Base-by-base conservation (phyloP, 225 moss, liverwort and hornwort genomes). In the Bryum argenteum region DNA sequence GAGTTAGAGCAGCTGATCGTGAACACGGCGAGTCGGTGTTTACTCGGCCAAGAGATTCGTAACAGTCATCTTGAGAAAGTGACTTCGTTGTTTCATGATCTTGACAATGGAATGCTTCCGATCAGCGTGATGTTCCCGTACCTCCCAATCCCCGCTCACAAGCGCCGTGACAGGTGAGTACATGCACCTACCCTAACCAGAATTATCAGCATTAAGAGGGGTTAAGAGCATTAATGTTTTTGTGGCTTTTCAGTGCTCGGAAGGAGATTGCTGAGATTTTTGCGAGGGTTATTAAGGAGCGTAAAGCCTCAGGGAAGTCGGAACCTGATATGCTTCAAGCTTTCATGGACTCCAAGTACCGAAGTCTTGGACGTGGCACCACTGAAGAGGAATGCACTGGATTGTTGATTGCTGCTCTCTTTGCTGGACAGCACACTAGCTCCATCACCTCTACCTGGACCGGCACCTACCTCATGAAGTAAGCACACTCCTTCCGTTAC, bases 401-500 rank as follows among this genome's bases (percentile, higher is more conserved):
- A 8, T 75, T 98, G 76, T 70, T 98, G 38, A 98, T 98, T 65
- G 98, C 98, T 58, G 98, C 98, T 65, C 92, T 98, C 39, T 98
- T 98, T 69, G 98, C 92, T 60, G 98, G 98, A 51, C 98, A 98
- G 79, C 98, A 98, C 63, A 98, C 98, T 0, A 98, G 98, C 65
- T 98, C 98, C 14, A 98, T 98, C 67, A 98, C 98, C 41, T 87
- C 98, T 24, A 88, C 89, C n/a, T 98, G 98, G 98, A 89, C 85
- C 20, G 98, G 98, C 38, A 83, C 94, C 64, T 94, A 98, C 69
- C 77, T 98, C 11, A 79, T 93, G 81, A 87, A 82, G 96, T 97
- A 62, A 81, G 90, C 54, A 52, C 33, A 5, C 33, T 28, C 28
- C 5, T 5, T 33, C 33, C 33, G 33, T 33, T 6, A n/a, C n/a